phyloP scores from a whole-genome alignment of 2,329 filamentous ascomycete species.

The Orbilia quercus region DNA sequence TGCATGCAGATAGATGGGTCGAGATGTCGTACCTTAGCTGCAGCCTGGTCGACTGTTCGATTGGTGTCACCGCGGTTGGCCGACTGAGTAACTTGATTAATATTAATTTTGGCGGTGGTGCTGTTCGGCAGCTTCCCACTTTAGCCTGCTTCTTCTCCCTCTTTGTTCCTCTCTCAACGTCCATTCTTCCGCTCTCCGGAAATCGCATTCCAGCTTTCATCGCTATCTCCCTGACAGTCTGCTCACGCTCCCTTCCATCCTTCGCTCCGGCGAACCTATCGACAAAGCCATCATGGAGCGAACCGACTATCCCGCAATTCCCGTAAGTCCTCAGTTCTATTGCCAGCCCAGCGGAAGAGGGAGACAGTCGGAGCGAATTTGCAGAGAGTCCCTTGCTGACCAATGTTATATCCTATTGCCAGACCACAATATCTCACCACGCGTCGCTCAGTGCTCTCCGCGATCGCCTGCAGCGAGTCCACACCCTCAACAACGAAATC shows the following conservation, averaged over 20 bases:
- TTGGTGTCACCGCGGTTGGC: no score
- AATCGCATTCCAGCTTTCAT: conserved; percentile 50
- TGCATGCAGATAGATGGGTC: no score
- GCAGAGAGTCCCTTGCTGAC: conserved; percentile 44
- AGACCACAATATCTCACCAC: conserved; percentile 53
- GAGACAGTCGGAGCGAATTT: conserved; percentile 5
- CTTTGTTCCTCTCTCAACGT: conserved; percentile 25
- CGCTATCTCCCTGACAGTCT: conserved; percentile 13
- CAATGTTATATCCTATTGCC: conserved; percentile 4
- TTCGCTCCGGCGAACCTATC: neutral
- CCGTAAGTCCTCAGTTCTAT: conserved; percentile 73
- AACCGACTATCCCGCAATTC: conserved; percentile 91
- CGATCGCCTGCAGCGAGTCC: conserved; percentile 88
- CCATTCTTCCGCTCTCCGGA: conserved; percentile 28
- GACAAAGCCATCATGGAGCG: conserved; percentile 66
- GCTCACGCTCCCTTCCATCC: conserved; percentile 4
- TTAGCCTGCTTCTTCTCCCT: conserved; percentile 23
- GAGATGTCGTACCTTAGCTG: no score
- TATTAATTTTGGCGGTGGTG: no score
- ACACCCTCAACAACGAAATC: conserved; percentile 86
- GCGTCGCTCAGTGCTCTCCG: conserved; percentile 78
- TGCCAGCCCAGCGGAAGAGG: neutral
- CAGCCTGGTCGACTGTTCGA: no score
- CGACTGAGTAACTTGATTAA: no score
- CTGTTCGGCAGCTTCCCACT: conserved; percentile 28